Evolutionary conservation across 352 stramenopile genomes (phyloP), one percentile per base, ranked within the genome.

Genomic region (Phytophthora idaei): DNA sequence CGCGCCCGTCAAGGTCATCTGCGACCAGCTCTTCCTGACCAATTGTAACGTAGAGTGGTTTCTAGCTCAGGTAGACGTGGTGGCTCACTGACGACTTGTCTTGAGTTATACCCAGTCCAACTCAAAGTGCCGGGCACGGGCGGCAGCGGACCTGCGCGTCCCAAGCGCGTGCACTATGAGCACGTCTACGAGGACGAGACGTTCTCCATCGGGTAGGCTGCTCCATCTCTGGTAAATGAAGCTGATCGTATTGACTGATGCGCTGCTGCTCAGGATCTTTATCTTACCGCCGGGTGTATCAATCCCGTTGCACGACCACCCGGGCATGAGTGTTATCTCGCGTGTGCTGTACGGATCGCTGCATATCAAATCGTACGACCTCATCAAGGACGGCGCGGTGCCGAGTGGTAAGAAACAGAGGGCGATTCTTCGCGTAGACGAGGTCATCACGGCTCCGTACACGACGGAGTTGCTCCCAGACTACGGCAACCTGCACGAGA

Each of bases 301-400:
- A 8, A 92, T 95, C 39, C 87, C 87, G 14, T 63, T 95, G 49
- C 87, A 95, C 55, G 82, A 95, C 69, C 87, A 95, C 57, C 87
- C 87, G 29, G 76, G 87, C 17, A 95, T 95, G 87, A 92, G 74
- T 63, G 87, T 95, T 28, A 81, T 95, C 60, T 93, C 87, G 32
- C 83, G 87, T 44, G 69, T 95, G 55, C 74, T 95, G 31, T 94
- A 95, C 54, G 87, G 87, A 10, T 76, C 74, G 8, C 63, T 94
- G 41, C 77, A 86, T 55, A 67, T 92, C 41, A 83, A 75, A 42
- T 77, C 85, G 25, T 95, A 77, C 56, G 84, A 93, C 48, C 63
- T 93, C 15, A 61, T 89, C 29, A 53, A 67, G 36, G 44, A 57
- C 17, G 27, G 36, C 10, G 41, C 53, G 8, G 17, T 25, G 28